Evolutionary conservation across 2,329 filamentous ascomycete species (phyloP), one percentile per base, ranked within the genome.

Genomic region (Alternaria viburni): DNA sequence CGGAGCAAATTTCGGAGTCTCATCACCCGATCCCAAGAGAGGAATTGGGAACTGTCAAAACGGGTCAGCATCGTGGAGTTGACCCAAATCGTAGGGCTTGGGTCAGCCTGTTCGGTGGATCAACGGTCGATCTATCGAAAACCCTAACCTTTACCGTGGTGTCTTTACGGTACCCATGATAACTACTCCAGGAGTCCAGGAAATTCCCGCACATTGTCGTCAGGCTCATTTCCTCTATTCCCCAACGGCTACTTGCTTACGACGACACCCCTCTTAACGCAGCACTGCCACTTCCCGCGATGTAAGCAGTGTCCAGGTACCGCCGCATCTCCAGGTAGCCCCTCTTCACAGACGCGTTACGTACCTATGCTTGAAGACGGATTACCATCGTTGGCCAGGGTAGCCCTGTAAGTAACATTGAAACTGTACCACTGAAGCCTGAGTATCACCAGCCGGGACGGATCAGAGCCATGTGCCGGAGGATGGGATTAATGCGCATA

Each of bases 401-500:
- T 41, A 41, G 36, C 15, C 36, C 36, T 41, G 15, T 36, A 21
- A 4, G 30, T 6, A 41, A 41, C 6, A 23, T 41, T n/a, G 11
- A 12, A n/a, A 19, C 30, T 17, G 28, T 21, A 36, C 17, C 28
- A 36, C 8, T 36, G 23, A 6, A 52, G 9, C 5, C 5, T 9
- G n/a, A 13, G 23, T 10, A 11, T 4, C 30, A 23, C 5, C 15
- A 28, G 19, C 17, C 3, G 13, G 19, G 36, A 41, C 2, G 36
- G 36, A 41, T 10, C n/a, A 41, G n/a, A 36, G 28, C 13, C 13
- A 3, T 36, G 19, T 10, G 15, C 1, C 12, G 0, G 15, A 52
- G 1, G 13, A n/a, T 11, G 1, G 1, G 12, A 0, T 5, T 3
- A 17, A 23, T 12, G 19, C 19, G 19, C 6, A 1, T 28, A n/a